Conservation (phyloP, 768 basidiomycete genomes). For the Leccinellum albellum region DNA sequence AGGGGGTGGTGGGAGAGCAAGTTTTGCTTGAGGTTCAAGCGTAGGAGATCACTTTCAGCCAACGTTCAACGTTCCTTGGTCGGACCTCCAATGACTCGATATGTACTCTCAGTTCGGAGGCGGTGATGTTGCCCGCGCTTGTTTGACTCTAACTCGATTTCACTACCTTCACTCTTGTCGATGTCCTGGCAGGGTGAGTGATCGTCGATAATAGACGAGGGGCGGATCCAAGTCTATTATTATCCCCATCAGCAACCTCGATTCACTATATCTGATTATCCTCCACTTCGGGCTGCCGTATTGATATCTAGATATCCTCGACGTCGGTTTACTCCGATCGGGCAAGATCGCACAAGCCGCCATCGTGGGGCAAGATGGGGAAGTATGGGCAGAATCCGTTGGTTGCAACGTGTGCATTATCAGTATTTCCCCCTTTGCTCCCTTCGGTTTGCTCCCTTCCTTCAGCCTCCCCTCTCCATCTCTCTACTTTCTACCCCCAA, state of each 20-base stretch:
- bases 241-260: neutral
- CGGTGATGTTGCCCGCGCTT: neutral
- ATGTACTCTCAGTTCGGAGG: neutral
- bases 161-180: neutral
- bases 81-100: neutral
- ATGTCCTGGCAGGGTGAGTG: slow-evolving; percentile 30
- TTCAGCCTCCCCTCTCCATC: no score
- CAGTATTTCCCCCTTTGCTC: neutral
- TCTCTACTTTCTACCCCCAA: no score
- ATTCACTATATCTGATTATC: neutral
- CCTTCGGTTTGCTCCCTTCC: no score
- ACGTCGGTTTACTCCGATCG: slow-evolving; percentile 70
- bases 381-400: slow-evolving; percentile 31
- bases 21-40: no score
- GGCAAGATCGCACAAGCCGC: slow-evolving; percentile 76
- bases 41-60: neutral
- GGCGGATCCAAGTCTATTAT: neutral
- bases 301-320: slow-evolving; percentile 64
- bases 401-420: slow-evolving; percentile 23
- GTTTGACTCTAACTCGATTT: neutral
- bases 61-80: neutral
- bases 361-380: slow-evolving; percentile 30
- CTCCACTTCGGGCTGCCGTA: neutral
- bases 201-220: neutral
- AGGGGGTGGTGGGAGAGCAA: slow-evolving; percentile 28